Evolutionary conservation across 768 basidiomycete species (phyloP), one percentile per base, ranked within the genome.

Genomic region (Podaxis sp.): DNA sequence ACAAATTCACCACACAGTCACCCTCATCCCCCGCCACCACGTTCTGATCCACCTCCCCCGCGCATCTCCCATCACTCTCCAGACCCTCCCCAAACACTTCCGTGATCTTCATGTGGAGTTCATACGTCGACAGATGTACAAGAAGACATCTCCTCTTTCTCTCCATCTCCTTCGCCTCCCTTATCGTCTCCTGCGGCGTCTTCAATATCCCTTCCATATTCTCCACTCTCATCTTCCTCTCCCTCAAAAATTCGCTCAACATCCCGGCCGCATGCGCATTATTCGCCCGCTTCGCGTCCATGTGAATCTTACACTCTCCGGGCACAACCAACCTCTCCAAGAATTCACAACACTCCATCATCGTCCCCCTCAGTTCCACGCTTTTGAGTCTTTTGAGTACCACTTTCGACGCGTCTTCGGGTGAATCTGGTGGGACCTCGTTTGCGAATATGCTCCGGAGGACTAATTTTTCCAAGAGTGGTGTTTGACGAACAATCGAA

Each of bases 141-240:
- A 60, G 59, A 26, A 60, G 22, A 20, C 46, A 58, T 41, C 57
- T 36, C 36, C 33, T 49, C 17, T 12, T 51, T 13, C 41, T 60
- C n/a, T 36, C 13, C 28, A 20, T 41, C 40, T 37, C 28, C 26
- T 30, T 52, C 4, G 50, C 38, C 26, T 41, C 51, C 36, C 40
- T 53, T 15, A 53, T 30, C 22, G 51, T 28, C 50, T 60, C 51
- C 38, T 26, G 13, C 11, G 59, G 51, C 51, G 59, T 60, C 59
- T 41, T 60, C n/a, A 60, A 46, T 8, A 60, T 60, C 40, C 59
- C 51, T 30, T 60, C 59, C 59, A 60, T 60, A 28, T 60, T 52
- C 51, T 60, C 59, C 38, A 26, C 38, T 51, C 59, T 40, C 51
- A 41, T 53, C 20, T 53, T 60, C 38, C 59, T 53, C 59, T 60